Percentiles rank a stretch among this genome's conserved stretches.
These are phyloP conservation scores for Aspergillus sp. DNA, from an alignment of 2,329 filamentous ascomycete species.

Conservation along the genomic window DNA sequence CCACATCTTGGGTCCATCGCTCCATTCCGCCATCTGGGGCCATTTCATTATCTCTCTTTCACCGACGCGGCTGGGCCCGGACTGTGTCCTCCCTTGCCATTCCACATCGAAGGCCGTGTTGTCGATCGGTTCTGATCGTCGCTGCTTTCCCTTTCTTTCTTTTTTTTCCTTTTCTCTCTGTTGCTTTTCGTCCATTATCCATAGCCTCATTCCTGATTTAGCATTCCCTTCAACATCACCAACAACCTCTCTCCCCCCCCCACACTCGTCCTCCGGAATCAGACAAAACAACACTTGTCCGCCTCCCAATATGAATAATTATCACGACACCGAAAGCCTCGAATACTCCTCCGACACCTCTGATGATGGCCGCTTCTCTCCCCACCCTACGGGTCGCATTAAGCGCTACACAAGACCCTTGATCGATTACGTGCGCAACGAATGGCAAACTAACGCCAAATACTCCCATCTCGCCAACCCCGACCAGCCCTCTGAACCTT, in stretches of 20 bases:
- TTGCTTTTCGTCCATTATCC: neutral
- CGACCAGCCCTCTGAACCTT: conserved; percentile 21
- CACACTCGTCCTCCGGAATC: no score
- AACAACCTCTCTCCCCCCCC: neutral
- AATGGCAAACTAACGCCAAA: conserved; percentile 36
- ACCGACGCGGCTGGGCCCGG: neutral
- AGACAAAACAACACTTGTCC: neutral
- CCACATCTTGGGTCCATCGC: neutral
- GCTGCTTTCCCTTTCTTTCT: neutral
- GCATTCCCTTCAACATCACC: neutral
- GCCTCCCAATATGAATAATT: neutral
- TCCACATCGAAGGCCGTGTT: neutral
- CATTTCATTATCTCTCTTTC: neutral
- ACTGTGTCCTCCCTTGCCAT: neutral
- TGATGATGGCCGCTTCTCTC: conserved; percentile 22
- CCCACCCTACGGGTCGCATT: conserved; percentile 15
- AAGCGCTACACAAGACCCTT: conserved; percentile 33
- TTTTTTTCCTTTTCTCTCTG: neutral
- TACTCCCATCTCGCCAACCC: conserved; percentile 25
- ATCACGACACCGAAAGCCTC: conserved; percentile 29
- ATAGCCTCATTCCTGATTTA: neutral
- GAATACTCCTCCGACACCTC: conserved; percentile 38
- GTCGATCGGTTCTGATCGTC: neutral
- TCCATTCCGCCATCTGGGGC: neutral
- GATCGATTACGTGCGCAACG: conserved; percentile 43